A percentile compares a stretch with the other conserved stretches of the same genome.
Evolutionary conservation across 768 basidiomycete genomes (phyloP).

Genomic region (Tulasnella sp.): DNA sequence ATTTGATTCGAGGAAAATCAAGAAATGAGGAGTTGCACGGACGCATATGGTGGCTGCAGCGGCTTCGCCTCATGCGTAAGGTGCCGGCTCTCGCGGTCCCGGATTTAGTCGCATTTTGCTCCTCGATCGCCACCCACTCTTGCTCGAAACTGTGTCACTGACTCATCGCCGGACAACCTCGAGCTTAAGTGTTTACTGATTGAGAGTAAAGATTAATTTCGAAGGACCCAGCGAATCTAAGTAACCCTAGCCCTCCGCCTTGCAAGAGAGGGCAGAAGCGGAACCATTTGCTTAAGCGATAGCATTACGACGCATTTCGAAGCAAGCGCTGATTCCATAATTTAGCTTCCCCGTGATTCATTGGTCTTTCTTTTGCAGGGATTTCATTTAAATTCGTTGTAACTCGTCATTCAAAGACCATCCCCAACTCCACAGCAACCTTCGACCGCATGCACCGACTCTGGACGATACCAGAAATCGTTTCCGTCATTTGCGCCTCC

Average conservation of each 20-base stretch:
- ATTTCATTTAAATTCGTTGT: not conserved
- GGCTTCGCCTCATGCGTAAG: conserved; percentile 1
- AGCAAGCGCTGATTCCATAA: not conserved
- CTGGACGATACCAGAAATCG: not conserved
- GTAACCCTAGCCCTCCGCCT: too few relatives aligned
- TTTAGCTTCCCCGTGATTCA: not conserved
- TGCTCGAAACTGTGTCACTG: not conserved
- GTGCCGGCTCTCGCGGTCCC: conserved; percentile 6
- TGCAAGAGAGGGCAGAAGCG: too few relatives aligned
- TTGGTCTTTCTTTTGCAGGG: not conserved
- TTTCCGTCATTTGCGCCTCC: not conserved
- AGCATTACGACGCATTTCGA: not conserved
- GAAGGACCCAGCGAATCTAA: too few relatives aligned
- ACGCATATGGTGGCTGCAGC: conserved; percentile 1
- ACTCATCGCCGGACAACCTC: not conserved
- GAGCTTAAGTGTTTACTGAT: not conserved
- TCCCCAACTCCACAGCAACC: not conserved
- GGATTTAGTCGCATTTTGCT: not conserved
- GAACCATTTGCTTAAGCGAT: too few relatives aligned
- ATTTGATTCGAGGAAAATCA: not conserved
- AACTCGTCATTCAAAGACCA: not conserved
- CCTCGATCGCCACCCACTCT: not conserved
- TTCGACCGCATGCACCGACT: not conserved
- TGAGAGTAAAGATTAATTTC: not conserved
- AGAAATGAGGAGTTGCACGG: not conserved